Evolutionary conservation across 331 rosid genomes (phyloP), one percentile per base, ranked within the genome.

Genomic region (Spiraea crenata): DNA sequence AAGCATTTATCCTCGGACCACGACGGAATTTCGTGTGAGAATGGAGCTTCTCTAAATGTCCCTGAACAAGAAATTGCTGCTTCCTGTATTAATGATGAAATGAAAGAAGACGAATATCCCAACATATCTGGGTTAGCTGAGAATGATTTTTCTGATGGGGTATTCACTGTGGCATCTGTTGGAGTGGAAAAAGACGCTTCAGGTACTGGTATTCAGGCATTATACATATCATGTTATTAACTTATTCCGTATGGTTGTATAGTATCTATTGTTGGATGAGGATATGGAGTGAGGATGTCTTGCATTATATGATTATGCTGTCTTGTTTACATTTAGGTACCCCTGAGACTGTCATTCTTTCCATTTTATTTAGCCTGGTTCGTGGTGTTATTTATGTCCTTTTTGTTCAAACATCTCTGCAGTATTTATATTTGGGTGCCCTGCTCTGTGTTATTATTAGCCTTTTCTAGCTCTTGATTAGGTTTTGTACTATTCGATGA

Each of bases 131-230:
- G 76, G 60, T 44, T 62, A 59, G 88, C 65, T 48, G 93, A 71
- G 63, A 69, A 83, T 58, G 89, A 76, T 68, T 86, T 83, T 52
- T 72, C 92, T 49, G 85, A 84, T 20, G 83, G 72, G 61, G 69
- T 88, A 67, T 86, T 76, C 67, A 96, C 86, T 62, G 85, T 85
- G 70, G 90, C 88, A 65, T 80, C 82, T 77, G 81, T 82, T 78
- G 88, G 52, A 74, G 89, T 87, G 78, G 88, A 83, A 80, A 89
- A 90, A 72, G 75, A 59, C 17, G 7, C 81, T 62, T 75, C 83
- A 76, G 99, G 99, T 95, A 88, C 49, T 67, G 65, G 71, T 66
- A 14, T 68, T 54, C 74, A 72, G 47, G 66, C 67, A 19, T 57
- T 45, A 25, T 25, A 25, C 31, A 25, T 25, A 25, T 25, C 31